These are phyloP conservation scores for Colletotrichum incanum DNA, from an alignment of 2,329 filamentous ascomycete species.

Conservation along the genomic window DNA sequence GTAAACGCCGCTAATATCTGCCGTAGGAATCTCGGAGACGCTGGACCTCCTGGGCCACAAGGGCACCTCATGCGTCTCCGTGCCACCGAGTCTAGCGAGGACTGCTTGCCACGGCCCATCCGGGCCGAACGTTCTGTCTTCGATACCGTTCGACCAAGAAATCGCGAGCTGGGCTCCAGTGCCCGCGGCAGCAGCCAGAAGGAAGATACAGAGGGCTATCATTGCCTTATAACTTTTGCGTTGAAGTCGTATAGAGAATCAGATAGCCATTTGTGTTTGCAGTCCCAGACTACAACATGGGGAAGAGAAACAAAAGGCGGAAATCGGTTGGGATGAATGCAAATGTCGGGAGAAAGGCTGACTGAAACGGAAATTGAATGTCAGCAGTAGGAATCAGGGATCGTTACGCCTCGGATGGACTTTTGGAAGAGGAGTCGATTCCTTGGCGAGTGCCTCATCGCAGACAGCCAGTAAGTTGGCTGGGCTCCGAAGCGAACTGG, in stretches of 20 bases:
- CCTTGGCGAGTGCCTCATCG: background rate
- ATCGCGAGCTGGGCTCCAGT: background rate
- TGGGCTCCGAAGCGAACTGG: background rate
- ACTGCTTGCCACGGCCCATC: slow-evolving; percentile 32
- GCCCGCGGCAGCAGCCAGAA: background rate
- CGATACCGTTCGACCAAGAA: background rate
- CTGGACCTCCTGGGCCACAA: slow-evolving; percentile 19
- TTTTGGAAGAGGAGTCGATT: background rate
- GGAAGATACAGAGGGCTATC: background rate
- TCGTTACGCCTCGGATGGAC: background rate
- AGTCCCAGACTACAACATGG: background rate
- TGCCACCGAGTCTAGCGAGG: background rate
- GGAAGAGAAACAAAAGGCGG: background rate
- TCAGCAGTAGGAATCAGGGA: background rate
- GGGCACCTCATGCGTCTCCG: background rate
- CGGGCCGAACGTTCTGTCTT: background rate
- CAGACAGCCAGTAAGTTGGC: background rate
- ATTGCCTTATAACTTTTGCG: background rate
- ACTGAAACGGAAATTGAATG: background rate
- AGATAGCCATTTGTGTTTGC: background rate
- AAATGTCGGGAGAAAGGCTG: background rate
- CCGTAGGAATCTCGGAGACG: slow-evolving; percentile 5
- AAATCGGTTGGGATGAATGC: background rate
- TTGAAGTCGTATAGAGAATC: background rate
- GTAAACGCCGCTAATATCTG: background rate